These are phyloP conservation scores for Cordyceps javanica DNA, from an alignment of 2,329 filamentous ascomycete genomes.

Conservation along the genomic window DNA sequence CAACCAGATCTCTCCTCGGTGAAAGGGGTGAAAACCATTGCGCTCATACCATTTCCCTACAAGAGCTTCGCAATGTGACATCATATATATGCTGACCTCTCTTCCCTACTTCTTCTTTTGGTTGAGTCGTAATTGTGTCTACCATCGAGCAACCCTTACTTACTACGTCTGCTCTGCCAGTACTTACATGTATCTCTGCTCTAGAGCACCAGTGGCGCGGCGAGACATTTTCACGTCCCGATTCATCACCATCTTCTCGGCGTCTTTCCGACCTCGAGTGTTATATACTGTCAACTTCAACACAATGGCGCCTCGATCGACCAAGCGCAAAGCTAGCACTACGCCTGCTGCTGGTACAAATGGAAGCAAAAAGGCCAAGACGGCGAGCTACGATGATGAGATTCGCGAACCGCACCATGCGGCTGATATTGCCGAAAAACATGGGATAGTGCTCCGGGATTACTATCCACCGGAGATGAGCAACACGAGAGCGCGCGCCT, in stretches of 20 bases:
- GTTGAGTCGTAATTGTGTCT: neutral
- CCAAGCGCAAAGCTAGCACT: constrained; percentile 22
- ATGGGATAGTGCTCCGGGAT: constrained; percentile 62
- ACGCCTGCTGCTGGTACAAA: constrained; percentile 17
- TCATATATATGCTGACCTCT: neutral
- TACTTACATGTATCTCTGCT: neutral
- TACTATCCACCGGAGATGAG: constrained; percentile 86
- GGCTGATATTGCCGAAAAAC: constrained; percentile 38
- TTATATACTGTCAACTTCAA: neutral
- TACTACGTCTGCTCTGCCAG: neutral
- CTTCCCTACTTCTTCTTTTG: neutral
- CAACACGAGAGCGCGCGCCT: constrained; percentile 69
- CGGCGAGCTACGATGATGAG: constrained; percentile 23
- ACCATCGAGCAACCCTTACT: neutral
- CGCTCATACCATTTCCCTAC: neutral
- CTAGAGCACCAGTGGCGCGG: neutral
- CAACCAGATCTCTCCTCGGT: neutral
- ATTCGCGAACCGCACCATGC: constrained; percentile 42
- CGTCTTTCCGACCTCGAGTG: neutral
- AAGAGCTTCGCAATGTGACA: neutral
- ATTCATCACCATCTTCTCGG: neutral
- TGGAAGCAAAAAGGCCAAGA: constrained; percentile 29
- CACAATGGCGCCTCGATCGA: constrained; percentile 23
- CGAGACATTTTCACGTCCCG: neutral
- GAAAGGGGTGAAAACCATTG: neutral